Base-by-base conservation (phyloP, 768 basidiomycete genomes). In the Hortiboletus flavorubellus region DNA sequence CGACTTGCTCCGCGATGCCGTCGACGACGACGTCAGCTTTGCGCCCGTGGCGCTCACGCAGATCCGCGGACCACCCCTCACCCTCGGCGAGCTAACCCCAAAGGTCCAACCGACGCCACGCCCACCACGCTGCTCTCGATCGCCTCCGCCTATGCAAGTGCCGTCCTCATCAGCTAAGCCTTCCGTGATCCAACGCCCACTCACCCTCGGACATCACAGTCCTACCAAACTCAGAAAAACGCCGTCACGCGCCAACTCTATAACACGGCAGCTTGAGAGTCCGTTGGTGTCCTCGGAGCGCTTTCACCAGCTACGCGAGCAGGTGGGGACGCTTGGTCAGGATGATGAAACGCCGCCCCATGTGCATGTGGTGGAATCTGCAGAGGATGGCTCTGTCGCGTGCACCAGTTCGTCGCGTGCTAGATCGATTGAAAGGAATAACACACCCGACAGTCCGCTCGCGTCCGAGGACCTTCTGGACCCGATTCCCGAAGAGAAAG, bases 11-110 rank as follows among this genome's bases (percentile, higher is more conserved):
- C 55, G 59, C 33, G 31, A 54, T 34, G 59, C 47, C 54, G 41
- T 45, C 39, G 63, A 59, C 54, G 73, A 64, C 16, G 73, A 72
- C 47, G 72, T 77, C 55, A 73, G 75, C 40, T 62, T 77, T 46
- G 66, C 72, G 21, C 75, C 74, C 15, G 66, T 75, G 45, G 51
- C 68, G 29, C 59, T 47, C 53, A 40, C 15, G 8, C 52, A 68
- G 46, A 62, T 57, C 62, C 68, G 67, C 56, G 71, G 63, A 59
- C 68, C 68, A 48, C 34, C 57, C 21, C 65, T 77, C 45, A 74
- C 76, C 21, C 66, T 76, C 54, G 70, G 68, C 34, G 76, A 80
- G 43, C 66, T 78, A 9, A 75, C 76, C 26, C 77, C 79, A 61
- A 72, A 66, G 56, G 73, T 71, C 30, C 46, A 56, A 14, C 41